Evolutionary conservation across 345 rosid genomes (phyloP), one percentile per base, ranked within the genome.

Genomic region (Streptanthus diversifolius): DNA sequence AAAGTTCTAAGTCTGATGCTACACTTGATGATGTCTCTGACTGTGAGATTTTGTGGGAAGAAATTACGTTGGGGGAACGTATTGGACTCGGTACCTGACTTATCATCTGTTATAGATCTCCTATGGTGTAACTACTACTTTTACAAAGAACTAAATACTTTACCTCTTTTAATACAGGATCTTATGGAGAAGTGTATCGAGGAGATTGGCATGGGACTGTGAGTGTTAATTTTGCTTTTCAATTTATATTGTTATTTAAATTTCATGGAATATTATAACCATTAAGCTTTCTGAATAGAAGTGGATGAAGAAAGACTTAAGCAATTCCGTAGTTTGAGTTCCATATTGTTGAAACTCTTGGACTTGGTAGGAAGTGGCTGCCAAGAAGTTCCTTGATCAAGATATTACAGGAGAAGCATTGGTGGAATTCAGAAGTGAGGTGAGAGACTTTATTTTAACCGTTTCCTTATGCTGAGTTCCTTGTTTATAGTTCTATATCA

Each of bases 121-220:
- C 49, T 80, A 80, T 71, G 54, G 63, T 48, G 37, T 77, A 53
- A 59, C 12, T 47, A 59, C 12, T 47, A 59, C n/a, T 33, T 18
- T 51, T 59, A 19, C 66, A 8, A 60, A 59, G 24, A 60, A 56
- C 10, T 71, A 47, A 53, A 55, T 36, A 47, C 49, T 61, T 47
- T 71, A 62, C 37, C 40, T 80, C 55, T 52, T 75, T 74, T 83
- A 48, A 69, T 80, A 75, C 84, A 93, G 98, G 98, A 76, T 93
- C 98, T 47, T 93, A 93, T 80, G 98, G 98, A 44, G 97, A 93
- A 84, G 96, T 93, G 67, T 93, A 93, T 80, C 92, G 85, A n/a
- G 98, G 96, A 77, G 96, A 89, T 33, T 93, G 98, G 98, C 96
- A 85, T 65, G 97, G 96, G 80, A 93, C 98, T 56, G 98, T 93